Evolutionary conservation across 2,329 filamentous ascomycete genomes (phyloP).

Genomic region (Madurella mycetomatis): DNA sequence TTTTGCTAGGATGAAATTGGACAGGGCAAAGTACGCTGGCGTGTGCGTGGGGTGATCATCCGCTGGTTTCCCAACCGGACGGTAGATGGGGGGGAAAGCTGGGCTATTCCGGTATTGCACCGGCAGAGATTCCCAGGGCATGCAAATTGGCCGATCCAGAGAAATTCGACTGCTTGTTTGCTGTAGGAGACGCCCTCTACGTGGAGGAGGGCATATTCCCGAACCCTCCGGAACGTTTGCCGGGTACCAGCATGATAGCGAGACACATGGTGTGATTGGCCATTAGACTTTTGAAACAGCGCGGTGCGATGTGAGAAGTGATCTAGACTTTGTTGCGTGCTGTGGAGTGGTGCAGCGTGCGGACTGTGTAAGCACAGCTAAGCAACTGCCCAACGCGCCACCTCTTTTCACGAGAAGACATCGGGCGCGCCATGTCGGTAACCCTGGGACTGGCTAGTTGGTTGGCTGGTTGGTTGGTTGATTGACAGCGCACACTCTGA

Average conservation of each 20-base stretch:
- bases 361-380: background rate
- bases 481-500: no score
- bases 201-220: background rate
- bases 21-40: background rate
- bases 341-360: background rate
- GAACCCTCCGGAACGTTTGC: conserved; percentile 5
- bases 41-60: background rate
- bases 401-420: background rate
- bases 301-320: conserved; percentile 6
- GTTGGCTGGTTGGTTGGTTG: no score
- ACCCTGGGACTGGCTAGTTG: no score
- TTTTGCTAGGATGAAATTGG: background rate
- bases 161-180: background rate
- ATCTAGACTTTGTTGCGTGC: background rate
- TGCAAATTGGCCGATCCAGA: no score
- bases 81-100: background rate
- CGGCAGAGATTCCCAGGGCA: no score
- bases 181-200: background rate
- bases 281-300: background rate
- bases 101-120: background rate
- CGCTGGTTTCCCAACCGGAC: background rate
- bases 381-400: background rate
- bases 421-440: no score
- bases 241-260: background rate
- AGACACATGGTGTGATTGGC: conserved; percentile 4